Base-by-base conservation (phyloP, 352 stramenopile species). In the Peronospora farinosa region DNA sequence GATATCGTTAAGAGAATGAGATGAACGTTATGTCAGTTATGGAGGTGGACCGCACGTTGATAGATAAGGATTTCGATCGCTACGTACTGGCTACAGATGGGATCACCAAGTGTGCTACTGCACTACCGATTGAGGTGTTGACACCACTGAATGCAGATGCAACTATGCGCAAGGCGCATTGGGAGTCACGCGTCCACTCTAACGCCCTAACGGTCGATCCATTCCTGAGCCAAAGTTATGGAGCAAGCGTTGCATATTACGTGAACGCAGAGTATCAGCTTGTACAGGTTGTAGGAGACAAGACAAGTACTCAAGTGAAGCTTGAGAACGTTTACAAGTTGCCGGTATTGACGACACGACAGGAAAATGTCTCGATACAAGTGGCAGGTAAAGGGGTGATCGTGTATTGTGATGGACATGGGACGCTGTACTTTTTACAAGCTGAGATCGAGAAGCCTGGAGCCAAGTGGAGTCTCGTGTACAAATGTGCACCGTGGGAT, bases 11-110 rank as follows among this genome's bases (percentile, higher is more conserved):
- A 37, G 31, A 37, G n/a, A n/a, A 16, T 32, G 1, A 13, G 8
- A 2, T 3, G 12, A 32, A 9, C 28, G 28, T 32, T 12, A 32
- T 32, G 28, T 3, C 28, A 2, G 28, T 32, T 32, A 46, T 92
- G 82, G 49, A 88, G 45, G 65, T 86, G 47, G 51, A 86, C 42
- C 73, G 69, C 50, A 54, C 67, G 41, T 64, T 86, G 38, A 54
- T 88, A n/a, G 79, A 90, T 62, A 76, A 80, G 45, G 63, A 86
- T 48, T 92, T 92, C 45, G 78, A 90, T 47, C 66, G 75, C 47
- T 90, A 92, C 58, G 75, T 79, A 45, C 60, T 92, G 35, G 67
- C 67, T 19, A 45, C 53, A 0, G 50, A 72, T 23, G 68, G 60
- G 6, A 19, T 79, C 31, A 40, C 60, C 2, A 71, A 69, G 42